Evolutionary conservation across 495 filamentous ascomycete genomes (phyloP).

Genomic region (Tuber calosporum): DNA sequence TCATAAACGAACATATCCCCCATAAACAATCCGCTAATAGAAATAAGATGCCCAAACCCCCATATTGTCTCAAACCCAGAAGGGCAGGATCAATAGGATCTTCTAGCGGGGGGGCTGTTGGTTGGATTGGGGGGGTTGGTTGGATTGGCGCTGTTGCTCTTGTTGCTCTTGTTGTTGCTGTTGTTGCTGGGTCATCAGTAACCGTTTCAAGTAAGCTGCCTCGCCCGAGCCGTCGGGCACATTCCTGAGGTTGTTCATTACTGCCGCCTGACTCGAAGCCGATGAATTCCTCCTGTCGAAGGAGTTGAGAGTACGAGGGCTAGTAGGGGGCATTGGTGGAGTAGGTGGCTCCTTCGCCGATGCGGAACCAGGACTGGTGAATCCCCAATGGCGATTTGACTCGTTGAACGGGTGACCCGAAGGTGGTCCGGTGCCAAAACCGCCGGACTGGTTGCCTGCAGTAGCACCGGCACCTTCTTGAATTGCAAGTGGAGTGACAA

Average conservation of each 20-base stretch:
- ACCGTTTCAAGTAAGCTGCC: neutral
- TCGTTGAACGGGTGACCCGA: neutral
- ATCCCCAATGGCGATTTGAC: neutral
- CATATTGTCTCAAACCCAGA: neutral
- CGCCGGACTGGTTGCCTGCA: neutral
- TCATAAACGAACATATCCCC: neutral
- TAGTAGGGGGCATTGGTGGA: neutral
- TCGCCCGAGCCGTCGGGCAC: neutral
- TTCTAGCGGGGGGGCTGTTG: neutral
- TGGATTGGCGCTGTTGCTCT: neutral
- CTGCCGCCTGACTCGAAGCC: neutral
- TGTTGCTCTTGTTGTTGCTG: neutral
- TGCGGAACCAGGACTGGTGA: neutral
- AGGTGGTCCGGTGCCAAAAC: neutral
- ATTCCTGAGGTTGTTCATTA: neutral
- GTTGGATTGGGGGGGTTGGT: neutral
- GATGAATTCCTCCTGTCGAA: neutral
- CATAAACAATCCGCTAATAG: neutral
- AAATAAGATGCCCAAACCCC: neutral
- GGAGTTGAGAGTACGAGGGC: neutral
- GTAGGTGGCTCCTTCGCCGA: neutral
- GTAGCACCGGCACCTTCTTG: neutral
- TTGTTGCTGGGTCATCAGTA: conserved; percentile 1
- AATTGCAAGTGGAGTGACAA: neutral
- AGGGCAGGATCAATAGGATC: neutral